phyloP scores from a whole-genome alignment of 2,329 filamentous ascomycete genomes.

The Ceratocystis lukuohia region DNA sequence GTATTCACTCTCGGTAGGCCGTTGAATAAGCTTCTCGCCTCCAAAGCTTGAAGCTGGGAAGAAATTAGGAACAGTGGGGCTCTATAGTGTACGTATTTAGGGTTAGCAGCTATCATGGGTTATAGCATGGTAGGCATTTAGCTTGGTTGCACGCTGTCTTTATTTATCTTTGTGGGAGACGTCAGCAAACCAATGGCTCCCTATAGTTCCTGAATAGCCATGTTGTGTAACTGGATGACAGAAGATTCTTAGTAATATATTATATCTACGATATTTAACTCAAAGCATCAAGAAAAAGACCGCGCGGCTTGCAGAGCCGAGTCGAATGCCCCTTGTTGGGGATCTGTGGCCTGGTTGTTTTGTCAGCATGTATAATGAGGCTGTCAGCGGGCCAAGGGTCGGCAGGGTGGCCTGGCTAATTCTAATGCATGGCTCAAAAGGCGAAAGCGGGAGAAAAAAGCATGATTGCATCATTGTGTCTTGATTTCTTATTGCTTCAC shows the following conservation, averaged over 20 bases:
- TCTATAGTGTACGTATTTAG: neutral
- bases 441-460: neutral
- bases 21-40: too few species aligned
- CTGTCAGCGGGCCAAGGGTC: neutral
- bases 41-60: neutral
- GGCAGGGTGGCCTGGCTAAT: neutral
- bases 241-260: neutral
- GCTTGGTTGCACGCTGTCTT: neutral
- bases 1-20: too few species aligned
- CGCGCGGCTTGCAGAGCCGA: neutral
- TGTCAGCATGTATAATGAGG: slow-evolving; percentile 6
- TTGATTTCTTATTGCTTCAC: too few species aligned
- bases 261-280: neutral
- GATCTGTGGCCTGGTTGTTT: neutral
- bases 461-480: too few species aligned
- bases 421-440: neutral
- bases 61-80: neutral
- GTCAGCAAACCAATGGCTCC: neutral
- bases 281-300: neutral
- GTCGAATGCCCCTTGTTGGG: neutral
- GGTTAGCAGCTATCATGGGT: neutral
- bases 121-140: neutral
- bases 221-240: neutral
- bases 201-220: neutral
- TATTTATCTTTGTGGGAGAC: neutral